Base-by-base conservation (phyloP, 2,329 filamentous ascomycete species). In the Alternaria angustiovoidea region DNA sequence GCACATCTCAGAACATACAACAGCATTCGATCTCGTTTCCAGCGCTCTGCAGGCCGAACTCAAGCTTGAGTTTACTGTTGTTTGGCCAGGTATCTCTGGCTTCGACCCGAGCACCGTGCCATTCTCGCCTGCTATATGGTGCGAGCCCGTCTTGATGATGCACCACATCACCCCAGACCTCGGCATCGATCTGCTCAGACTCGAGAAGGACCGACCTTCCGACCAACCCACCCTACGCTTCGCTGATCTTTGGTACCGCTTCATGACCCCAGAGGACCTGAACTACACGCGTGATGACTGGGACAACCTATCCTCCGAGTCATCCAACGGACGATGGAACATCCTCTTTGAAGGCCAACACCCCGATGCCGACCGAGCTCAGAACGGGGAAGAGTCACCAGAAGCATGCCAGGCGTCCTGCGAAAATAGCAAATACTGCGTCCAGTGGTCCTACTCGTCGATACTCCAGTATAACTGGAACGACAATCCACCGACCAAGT, bases 11-110 rank as follows among this genome's bases (percentile, higher is more conserved):
- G 62, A 68, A 32, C 81, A 85, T 63, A 82, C 81, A 77, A 83
- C 83, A 0, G 83, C 83, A 2, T 83, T 85, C 55, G 83, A 83
- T 48, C 80, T 86, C 7, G 73, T 86, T 4, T 81, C 81, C 18
- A 83, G 82, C 59, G 80, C 82, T 4, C 66, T 86, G 12, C 63
- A 67, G 44, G 65, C 70, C 2, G 82, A 85, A 59, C 78, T 81
- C 5, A 82, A 81, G 24, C 76, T 86, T 5, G 72, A 74, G 7
- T 71, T 85, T 30, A 75, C 77, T 7, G 82, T 78, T 64, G 79
- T 82, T 1, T 86, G 82, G 79, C 84, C 85, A 1, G 64, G 59
- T 24, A 70, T 75, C 2, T 68, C 72, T 7, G 69, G 71, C 30
- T 68, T 75, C 47, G 69, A 73, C 34, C 73, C 73, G 4, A 65